phyloP scores from a whole-genome alignment of 2,329 filamentous ascomycete species.

The Aspergillus ochraceoroseus region DNA sequence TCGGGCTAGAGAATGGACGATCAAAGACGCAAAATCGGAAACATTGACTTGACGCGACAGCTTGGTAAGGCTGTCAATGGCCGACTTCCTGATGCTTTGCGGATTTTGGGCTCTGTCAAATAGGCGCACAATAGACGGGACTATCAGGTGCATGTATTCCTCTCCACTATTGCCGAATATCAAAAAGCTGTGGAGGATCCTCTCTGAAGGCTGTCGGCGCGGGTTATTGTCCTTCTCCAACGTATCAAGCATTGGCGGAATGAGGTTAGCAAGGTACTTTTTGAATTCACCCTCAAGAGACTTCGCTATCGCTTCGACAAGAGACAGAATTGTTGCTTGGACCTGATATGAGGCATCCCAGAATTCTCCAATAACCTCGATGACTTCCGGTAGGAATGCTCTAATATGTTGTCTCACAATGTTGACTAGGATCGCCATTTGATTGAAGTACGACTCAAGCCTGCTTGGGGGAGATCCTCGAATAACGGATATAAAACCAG shows the following conservation, averaged over 20 bases:
- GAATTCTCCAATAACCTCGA: constrained; percentile 80
- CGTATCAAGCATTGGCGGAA: constrained; percentile 90
- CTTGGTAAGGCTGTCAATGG: constrained; percentile 91
- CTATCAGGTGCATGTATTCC: constrained; percentile 98
- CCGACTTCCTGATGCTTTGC: constrained; percentile 71
- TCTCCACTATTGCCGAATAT: constrained; percentile 94
- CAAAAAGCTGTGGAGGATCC: constrained; percentile 88
- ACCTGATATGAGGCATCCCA: constrained; percentile 78
- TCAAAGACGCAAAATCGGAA: constrained; percentile 92
- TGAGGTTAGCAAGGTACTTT: constrained; percentile 79
- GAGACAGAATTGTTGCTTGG: constrained; percentile 82
- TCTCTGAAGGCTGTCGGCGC: constrained; percentile 76
- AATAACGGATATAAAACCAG: constrained; percentile 87
- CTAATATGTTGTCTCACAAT: constrained; percentile 97
- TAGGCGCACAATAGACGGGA: constrained; percentile 87
- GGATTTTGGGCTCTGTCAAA: constrained; percentile 88
- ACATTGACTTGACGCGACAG: constrained; percentile 95
- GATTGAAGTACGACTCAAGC: constrained; percentile 95
- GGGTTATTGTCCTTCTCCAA: constrained; percentile 77
- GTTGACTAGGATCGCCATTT: constrained; percentile 83
- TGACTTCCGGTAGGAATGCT: constrained; percentile 80
- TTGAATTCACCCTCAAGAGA: constrained; percentile 98
- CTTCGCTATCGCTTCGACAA: constrained; percentile 89
- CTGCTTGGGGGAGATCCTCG: constrained; percentile 70
- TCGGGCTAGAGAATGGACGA: constrained; percentile 86